Conservation (phyloP, 2,329 filamentous ascomycete genomes). For the Diaporthe eres region DNA sequence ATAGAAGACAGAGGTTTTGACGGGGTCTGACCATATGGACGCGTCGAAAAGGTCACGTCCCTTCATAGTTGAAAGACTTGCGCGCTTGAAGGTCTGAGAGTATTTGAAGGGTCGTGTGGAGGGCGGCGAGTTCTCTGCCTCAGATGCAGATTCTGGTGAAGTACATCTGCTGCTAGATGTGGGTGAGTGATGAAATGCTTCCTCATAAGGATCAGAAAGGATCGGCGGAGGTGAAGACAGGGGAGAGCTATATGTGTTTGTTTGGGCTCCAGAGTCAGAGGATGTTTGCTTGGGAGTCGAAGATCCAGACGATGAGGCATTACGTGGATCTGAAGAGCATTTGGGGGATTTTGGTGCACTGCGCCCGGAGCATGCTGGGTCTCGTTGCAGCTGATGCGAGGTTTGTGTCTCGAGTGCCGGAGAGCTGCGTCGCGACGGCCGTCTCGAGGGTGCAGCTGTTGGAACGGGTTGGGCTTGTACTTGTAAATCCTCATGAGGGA, state of each 20-base stretch:
- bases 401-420: neutral
- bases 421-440: slow-evolving; percentile 7
- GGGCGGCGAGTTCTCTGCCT: slow-evolving; percentile 51
- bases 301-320: slow-evolving; percentile 44
- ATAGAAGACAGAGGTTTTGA: slow-evolving; percentile 79
- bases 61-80: slow-evolving; percentile 72
- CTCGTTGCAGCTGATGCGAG: neutral
- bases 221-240: slow-evolving; percentile 69
- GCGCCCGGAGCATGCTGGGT: neutral
- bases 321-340: slow-evolving; percentile 11
- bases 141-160: slow-evolving; percentile 61
- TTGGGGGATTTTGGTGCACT: neutral
- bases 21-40: slow-evolving; percentile 77
- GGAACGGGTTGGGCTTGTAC: neutral
- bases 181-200: slow-evolving; percentile 49
- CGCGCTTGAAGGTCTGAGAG: slow-evolving; percentile 47
- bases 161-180: slow-evolving; percentile 57
- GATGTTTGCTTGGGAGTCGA: slow-evolving; percentile 45
- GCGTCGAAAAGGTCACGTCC: slow-evolving; percentile 80
- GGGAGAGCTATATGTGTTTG: slow-evolving; percentile 59
- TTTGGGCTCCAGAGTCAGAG: slow-evolving; percentile 42
- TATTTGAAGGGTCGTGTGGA: slow-evolving; percentile 50
- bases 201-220: slow-evolving; percentile 66
- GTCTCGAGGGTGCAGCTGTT: neutral
- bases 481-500: neutral